These are phyloP conservation scores for Parastagonospora nodorum DNA, from an alignment of 2,329 filamentous ascomycete genomes.

Conservation along the genomic window DNA sequence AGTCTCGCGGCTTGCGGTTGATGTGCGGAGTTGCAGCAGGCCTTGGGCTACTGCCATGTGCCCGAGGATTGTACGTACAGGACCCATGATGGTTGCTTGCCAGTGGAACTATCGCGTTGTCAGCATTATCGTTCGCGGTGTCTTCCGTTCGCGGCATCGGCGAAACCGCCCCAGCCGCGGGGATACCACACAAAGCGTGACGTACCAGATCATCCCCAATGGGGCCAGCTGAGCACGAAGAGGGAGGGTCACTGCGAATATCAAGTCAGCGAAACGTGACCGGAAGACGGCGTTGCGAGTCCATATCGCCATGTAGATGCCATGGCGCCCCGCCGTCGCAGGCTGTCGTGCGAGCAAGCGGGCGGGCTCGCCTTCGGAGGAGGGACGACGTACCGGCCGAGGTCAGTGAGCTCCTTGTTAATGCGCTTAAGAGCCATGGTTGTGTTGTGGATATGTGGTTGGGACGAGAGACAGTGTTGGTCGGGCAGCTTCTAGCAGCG, in stretches of 20 bases:
- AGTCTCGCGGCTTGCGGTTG: conserved; percentile 25
- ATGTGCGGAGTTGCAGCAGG: conserved; percentile 8
- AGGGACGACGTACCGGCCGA: conserved; percentile 71
- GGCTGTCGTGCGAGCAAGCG: conserved; percentile 49
- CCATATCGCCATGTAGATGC: conserved; percentile 15
- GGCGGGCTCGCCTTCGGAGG: conserved; percentile 24
- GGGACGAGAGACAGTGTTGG: conserved; percentile 15
- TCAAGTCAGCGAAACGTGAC: conserved; percentile 39
- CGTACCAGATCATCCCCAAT: conserved; percentile 97
- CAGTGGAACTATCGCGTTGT: conserved; percentile 82
- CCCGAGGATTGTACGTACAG: conserved; percentile 66
- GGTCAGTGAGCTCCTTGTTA: conserved; percentile 90
- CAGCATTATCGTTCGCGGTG: conserved; percentile 32
- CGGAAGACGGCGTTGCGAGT: conserved; percentile 10
- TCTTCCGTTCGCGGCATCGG: conserved; percentile 14
- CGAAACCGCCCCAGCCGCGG: conserved; percentile 38
- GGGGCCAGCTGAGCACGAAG: conserved; percentile 96
- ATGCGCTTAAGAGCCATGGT: conserved; percentile 89
- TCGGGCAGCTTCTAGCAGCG: conserved; percentile 10
- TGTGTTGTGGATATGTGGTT: conserved; percentile 24
- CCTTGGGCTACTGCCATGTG: background rate
- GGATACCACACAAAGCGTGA: conserved; percentile 37
- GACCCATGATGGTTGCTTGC: conserved; percentile 99
- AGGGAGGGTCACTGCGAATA: conserved; percentile 83
- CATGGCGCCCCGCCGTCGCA: conserved; percentile 39